A percentile compares a stretch with the other conserved stretches of the same genome.
Evolutionary conservation across 805 yeast genomes (phyloP).

Genomic region (Lipomyces mesembrius): DNA sequence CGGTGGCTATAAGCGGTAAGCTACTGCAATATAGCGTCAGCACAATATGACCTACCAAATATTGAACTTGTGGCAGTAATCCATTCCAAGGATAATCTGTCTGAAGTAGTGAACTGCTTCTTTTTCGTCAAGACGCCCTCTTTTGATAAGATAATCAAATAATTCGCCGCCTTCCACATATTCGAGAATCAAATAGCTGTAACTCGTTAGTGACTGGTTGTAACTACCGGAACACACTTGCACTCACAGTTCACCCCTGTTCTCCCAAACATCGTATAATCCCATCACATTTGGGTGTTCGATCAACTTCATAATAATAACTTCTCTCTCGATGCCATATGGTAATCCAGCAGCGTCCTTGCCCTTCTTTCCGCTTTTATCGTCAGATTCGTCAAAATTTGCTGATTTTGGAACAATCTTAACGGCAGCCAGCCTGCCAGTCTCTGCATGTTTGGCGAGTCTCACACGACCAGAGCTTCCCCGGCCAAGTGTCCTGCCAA

Average conservation of each 20-base stretch:
- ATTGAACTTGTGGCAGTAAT: conserved; percentile 82
- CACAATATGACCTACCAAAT: conserved; percentile 54
- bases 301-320: conserved; percentile 92
- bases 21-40: neutral
- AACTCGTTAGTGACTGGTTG: neutral
- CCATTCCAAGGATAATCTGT: conserved; percentile 81
- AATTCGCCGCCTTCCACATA: conserved; percentile 98
- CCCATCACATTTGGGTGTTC: conserved; percentile 94
- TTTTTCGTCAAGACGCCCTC: conserved; percentile 83
- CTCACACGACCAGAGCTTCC: conserved; percentile 98
- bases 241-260: conserved; percentile 72
- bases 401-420: conserved; percentile 90
- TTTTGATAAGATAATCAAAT: conserved; percentile 85
- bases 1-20: conserved; percentile 55
- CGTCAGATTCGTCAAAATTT: conserved; percentile 48
- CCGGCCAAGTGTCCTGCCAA: conserved; percentile 91
- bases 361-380: conserved; percentile 29
- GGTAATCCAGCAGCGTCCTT: conserved; percentile 70
- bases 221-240: neutral
- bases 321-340: conserved; percentile 96
- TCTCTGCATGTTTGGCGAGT: conserved; percentile 80
- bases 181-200: conserved; percentile 77
- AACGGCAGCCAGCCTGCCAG: conserved; percentile 93
- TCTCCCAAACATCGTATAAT: conserved; percentile 97
- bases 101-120: conserved; percentile 91